phyloP scores from a whole-genome alignment of 495 filamentous ascomycete species.

The Penicillium steckii region DNA sequence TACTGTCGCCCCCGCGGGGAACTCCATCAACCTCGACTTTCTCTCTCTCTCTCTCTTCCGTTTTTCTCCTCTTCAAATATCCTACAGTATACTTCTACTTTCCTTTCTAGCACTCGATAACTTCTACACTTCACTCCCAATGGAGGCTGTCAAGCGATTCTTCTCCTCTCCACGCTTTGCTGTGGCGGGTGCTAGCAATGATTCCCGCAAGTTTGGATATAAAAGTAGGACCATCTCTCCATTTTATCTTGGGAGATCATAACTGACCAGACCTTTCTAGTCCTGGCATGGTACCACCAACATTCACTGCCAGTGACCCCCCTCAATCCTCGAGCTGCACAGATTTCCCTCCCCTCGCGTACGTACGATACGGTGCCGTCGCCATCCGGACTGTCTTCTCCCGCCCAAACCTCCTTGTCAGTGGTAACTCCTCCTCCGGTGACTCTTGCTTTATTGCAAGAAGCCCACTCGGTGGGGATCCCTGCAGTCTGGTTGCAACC shows the following conservation, averaged over 20 bases:
- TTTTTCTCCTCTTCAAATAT: not conserved
- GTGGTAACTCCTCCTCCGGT: conserved; percentile 85
- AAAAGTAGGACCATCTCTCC: conserved; percentile 60
- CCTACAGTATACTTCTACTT: not conserved
- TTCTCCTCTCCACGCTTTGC: conserved; percentile 82
- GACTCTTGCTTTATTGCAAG: conserved; percentile 63
- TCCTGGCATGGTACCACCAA: conserved; percentile 83
- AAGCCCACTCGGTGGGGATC: conserved; percentile 78
- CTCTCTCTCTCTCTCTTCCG: not conserved
- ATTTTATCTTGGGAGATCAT: not conserved
- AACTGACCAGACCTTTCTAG: conserved; percentile 39
- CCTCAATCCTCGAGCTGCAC: conserved; percentile 69
- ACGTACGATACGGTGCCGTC: conserved; percentile 64
- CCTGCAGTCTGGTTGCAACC: conserved; percentile 90
- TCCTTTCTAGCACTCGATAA: not conserved
- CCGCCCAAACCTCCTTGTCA: conserved; percentile 68
- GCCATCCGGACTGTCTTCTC: conserved; percentile 59
- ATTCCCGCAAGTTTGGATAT: conserved; percentile 85
- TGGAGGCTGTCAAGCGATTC: conserved; percentile 68
- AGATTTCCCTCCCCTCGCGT: conserved; percentile 55
- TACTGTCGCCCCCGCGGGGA: not conserved
- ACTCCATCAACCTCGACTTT: not conserved
- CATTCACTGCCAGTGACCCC: conserved; percentile 76
- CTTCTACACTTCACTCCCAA: conserved; percentile 12
- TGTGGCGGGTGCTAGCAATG: conserved; percentile 86